Conservation (phyloP, 1,284 basidiomycete genomes). For the Pisolithus thermaeus region DNA sequence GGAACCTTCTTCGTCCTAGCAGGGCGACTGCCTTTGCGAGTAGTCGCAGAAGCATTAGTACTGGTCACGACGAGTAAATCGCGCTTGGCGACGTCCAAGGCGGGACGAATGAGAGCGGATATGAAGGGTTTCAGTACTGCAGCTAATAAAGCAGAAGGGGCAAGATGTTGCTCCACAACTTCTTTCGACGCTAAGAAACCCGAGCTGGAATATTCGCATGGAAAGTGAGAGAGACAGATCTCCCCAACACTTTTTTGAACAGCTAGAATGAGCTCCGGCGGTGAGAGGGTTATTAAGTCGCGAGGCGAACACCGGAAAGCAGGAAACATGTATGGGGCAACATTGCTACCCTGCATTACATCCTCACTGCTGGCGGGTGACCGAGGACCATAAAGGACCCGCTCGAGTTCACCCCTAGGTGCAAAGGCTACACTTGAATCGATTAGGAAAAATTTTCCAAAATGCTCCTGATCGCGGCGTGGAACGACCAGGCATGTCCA, state of each 20-base stretch:
- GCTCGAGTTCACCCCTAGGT: conserved; percentile 15
- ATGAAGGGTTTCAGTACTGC: conserved; percentile 25
- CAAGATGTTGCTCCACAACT: conserved; percentile 14
- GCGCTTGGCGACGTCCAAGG: conserved; percentile 24
- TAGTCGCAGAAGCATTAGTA: conserved; percentile 3
- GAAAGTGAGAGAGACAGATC: conserved; percentile 20
- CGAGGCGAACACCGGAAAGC: conserved; percentile 14
- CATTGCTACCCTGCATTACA: neutral
- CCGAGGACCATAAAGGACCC: conserved; percentile 6
- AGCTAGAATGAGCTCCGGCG: conserved; percentile 25
- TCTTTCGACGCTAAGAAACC: conserved; percentile 9
- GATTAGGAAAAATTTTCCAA: conserved; percentile 16
- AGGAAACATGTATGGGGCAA: conserved; percentile 2
- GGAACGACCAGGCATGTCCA: conserved; percentile 26
- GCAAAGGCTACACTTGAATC: conserved; percentile 16
- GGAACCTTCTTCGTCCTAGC: conserved; percentile 25
- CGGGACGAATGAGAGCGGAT: conserved; percentile 22
- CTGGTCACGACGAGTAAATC: conserved; percentile 17
- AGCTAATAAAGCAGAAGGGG: conserved; percentile 27
- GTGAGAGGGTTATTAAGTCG: conserved; percentile 16
- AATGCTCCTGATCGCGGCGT: conserved; percentile 16
- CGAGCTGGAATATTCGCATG: conserved; percentile 6
- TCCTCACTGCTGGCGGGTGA: neutral
- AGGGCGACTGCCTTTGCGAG: conserved; percentile 12
- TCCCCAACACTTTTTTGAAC: conserved; percentile 20